phyloP scores from a whole-genome alignment of 768 basidiomycete genomes.

The Boletus coccyginus region DNA sequence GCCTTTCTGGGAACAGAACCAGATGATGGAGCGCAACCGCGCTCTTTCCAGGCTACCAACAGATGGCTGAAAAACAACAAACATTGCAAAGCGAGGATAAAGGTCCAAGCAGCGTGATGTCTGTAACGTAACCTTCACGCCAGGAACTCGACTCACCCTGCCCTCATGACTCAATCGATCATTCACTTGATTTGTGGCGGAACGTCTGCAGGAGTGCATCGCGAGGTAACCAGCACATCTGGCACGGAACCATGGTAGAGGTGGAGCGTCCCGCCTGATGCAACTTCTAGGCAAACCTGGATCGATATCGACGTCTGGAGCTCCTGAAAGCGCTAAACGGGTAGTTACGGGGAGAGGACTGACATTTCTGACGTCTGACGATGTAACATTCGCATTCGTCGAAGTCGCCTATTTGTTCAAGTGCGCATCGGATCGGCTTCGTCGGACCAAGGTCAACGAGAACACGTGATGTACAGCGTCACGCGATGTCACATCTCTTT shows the following conservation, averaged over 20 bases:
- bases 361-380: background rate
- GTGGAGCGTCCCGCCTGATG: background rate
- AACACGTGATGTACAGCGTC: constrained; percentile 14
- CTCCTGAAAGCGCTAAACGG: background rate
- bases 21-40: background rate
- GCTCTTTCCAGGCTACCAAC: background rate
- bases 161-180: background rate
- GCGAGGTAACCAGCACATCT: too few relatives aligned
- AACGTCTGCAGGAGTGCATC: background rate
- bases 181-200: background rate
- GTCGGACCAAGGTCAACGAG: background rate
- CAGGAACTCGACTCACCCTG: background rate
- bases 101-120: background rate
- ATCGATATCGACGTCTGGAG: too few relatives aligned
- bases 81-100: background rate
- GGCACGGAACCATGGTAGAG: background rate
- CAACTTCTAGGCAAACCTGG: background rate
- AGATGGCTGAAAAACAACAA: background rate
- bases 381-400: background rate
- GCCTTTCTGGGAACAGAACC: background rate
- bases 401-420: background rate
- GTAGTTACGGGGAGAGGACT: background rate
- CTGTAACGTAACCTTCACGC: background rate
- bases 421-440: too few relatives aligned
- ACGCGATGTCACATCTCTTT: constrained; percentile 9